phyloP scores from a whole-genome alignment of 129 eudicot species.

The Sambucus nigra region DNA sequence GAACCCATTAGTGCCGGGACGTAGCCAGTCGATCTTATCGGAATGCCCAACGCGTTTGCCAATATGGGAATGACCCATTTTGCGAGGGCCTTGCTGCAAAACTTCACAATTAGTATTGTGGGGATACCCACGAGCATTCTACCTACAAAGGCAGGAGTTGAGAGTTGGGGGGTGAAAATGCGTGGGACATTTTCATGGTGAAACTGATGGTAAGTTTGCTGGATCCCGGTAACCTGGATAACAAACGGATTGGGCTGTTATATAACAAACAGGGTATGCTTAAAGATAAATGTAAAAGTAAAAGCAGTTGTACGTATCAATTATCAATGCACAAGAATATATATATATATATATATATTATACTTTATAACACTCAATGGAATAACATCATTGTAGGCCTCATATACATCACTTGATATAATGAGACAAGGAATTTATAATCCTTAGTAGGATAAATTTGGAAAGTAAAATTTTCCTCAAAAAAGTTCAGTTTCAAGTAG shows the following conservation, averaged over 20 bases:
- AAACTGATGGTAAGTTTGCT: conserved; percentile 76
- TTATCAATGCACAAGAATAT: too few species aligned
- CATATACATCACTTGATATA: too few species aligned
- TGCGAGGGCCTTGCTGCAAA: conserved; percentile 90
- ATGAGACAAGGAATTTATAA: too few species aligned
- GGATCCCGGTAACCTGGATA: conserved; percentile 69
- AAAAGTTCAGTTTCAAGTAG: too few species aligned
- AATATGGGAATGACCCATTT: conserved; percentile 82
- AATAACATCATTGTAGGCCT: too few species aligned
- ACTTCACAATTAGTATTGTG: conserved; percentile 71
- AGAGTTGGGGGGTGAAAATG: conserved; percentile 55
- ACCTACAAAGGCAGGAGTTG: conserved; percentile 42
- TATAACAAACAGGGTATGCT: too few species aligned
- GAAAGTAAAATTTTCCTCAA: too few species aligned
- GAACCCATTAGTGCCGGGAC: conserved; percentile 39
- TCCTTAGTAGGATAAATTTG: too few species aligned
- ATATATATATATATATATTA: too few species aligned
- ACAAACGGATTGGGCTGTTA: not conserved
- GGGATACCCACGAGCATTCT: conserved; percentile 73
- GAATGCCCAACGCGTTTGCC: conserved; percentile 67
- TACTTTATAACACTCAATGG: not conserved
- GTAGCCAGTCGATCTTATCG: conserved; percentile 61
- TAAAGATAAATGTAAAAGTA: too few species aligned
- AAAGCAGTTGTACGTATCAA: too few species aligned
- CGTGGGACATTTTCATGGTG: conserved; percentile 78